Evolutionary conservation across 768 basidiomycete species (phyloP), one percentile per base, ranked within the genome.

Genomic region (Suillus bovinus): DNA sequence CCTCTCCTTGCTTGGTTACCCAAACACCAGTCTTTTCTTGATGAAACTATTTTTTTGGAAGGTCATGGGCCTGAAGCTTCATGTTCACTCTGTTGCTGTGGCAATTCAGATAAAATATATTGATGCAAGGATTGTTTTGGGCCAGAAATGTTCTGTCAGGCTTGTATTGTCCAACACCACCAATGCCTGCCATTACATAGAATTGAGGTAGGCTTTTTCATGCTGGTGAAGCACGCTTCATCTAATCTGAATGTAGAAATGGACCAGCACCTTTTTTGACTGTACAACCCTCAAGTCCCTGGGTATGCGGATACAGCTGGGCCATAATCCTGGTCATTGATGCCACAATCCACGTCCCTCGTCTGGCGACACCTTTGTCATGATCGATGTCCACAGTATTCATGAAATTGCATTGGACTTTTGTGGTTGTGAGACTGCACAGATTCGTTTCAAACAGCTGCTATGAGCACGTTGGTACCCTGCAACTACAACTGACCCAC

Each of bases 391-490:
- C 24, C 59, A 63, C 38, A 61, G 67, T 24, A 63, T 73, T 44
- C 70, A 73, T 58, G 42, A 33, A 0, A 66, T 73, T 11, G 46
- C 33, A 34, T 38, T 72, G 7, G 61, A 64, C 29, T 72, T 68
- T 52, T 73, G 72, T 22, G 58, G 59, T 0, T 72, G 72, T 36
- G 62, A 65, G n/a, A 50, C 16, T 1, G 59, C 60, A 9, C 49
- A 64, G 10, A 38, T 58, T 22, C 52, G 31, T 14, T 49, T 59
- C 42, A 63, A 53, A 14, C 77, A 80, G 59, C 70, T 81, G 8
- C 70, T 80, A 1, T 72, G 73, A 38, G 34, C 54, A 1, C 62
- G 70, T 0, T 64, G 71, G 42, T 80, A 67, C 39, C 78, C 78
- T 0, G 68, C 75, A 0, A 77, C 77, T 0, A 44, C 61, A 1